Evolutionary conservation across 2,329 filamentous ascomycete genomes (phyloP).

Genomic region (Penicillium sp.): DNA sequence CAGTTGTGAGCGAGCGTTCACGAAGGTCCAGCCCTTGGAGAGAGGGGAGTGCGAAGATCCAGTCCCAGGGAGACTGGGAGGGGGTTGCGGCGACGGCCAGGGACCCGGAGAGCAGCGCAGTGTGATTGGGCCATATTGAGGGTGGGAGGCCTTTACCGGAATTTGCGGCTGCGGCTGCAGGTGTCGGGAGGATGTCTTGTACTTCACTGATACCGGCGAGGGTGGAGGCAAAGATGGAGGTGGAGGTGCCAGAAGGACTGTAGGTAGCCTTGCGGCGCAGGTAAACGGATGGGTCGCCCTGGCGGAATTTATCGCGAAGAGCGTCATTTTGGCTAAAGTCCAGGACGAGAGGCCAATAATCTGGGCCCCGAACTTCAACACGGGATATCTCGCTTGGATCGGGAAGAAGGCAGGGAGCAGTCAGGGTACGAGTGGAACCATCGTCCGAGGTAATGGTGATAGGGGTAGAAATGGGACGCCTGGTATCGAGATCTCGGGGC

Average conservation of each 20-base stretch:
- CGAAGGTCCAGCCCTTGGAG: constrained; percentile 60
- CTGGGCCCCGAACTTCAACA: constrained; percentile 48
- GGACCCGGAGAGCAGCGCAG: constrained; percentile 24
- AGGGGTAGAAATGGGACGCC: constrained; percentile 73
- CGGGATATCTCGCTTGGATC: constrained; percentile 42
- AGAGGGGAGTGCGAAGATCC: constrained; percentile 68
- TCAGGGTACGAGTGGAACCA: constrained; percentile 38
- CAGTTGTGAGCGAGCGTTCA: constrained; percentile 65
- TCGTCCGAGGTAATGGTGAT: constrained; percentile 64
- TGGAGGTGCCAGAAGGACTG: constrained; percentile 56
- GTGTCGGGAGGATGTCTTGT: constrained; percentile 45
- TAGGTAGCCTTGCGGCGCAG: constrained; percentile 70
- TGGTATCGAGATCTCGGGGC: constrained; percentile 81
- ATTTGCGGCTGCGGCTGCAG: constrained; percentile 23
- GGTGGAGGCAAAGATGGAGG: constrained; percentile 69
- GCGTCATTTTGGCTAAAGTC: constrained; percentile 67
- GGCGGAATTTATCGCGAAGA: constrained; percentile 64
- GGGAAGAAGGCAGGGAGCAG: constrained; percentile 60
- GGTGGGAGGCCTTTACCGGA: constrained; percentile 28
- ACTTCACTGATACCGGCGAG: constrained; percentile 70
- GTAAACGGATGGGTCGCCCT: constrained; percentile 69
- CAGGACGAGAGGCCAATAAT: constrained; percentile 80
- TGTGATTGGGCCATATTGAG: constrained; percentile 25
- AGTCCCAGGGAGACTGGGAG: constrained; percentile 61
- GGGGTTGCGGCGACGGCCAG: constrained; percentile 30